These are phyloP conservation scores for Colletotrichum plurivorum DNA, from an alignment of 2,329 filamentous ascomycete genomes.

Conservation along the genomic window DNA sequence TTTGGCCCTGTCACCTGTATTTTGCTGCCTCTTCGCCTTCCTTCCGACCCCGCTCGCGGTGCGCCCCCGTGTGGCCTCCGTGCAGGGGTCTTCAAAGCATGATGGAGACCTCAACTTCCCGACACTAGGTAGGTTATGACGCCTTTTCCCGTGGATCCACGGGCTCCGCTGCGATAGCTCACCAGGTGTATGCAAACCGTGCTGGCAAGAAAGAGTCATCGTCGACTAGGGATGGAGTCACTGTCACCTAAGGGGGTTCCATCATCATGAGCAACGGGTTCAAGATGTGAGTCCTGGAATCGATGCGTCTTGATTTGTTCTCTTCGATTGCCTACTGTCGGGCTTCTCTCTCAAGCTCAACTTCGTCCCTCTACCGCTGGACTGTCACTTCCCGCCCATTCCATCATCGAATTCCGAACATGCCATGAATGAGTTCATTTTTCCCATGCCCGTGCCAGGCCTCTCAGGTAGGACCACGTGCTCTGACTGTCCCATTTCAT, in stretches of 20 bases:
- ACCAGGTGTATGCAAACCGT: slow-evolving; percentile 23
- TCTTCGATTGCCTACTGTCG: too few relatives aligned
- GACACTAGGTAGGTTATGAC: slow-evolving; percentile 25
- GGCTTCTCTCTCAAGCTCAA: too few relatives aligned
- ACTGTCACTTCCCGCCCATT: too few relatives aligned
- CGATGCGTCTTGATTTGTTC: too few relatives aligned
- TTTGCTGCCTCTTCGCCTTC: background rate
- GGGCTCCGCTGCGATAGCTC: slow-evolving; percentile 24
- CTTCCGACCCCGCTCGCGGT: slow-evolving; percentile 9
- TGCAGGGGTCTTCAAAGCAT: slow-evolving; percentile 14
- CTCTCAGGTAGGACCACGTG: background rate
- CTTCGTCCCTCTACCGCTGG: too few relatives aligned
- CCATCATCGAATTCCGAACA: too few relatives aligned
- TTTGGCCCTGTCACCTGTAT: background rate
- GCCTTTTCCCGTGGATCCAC: slow-evolving; percentile 34
- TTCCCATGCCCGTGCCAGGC: background rate
- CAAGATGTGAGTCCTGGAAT: background rate
- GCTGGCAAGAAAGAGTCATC: slow-evolving; percentile 34
- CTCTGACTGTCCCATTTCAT: slow-evolving; percentile 11
- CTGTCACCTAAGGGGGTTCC: background rate
- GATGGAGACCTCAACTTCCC: slow-evolving; percentile 27
- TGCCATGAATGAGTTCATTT: background rate
- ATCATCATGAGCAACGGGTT: background rate
- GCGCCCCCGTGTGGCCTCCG: slow-evolving; percentile 2
- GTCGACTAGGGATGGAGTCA: background rate